Conservation (phyloP, 768 basidiomycete genomes). For the Aureoboletus auriporus region DNA sequence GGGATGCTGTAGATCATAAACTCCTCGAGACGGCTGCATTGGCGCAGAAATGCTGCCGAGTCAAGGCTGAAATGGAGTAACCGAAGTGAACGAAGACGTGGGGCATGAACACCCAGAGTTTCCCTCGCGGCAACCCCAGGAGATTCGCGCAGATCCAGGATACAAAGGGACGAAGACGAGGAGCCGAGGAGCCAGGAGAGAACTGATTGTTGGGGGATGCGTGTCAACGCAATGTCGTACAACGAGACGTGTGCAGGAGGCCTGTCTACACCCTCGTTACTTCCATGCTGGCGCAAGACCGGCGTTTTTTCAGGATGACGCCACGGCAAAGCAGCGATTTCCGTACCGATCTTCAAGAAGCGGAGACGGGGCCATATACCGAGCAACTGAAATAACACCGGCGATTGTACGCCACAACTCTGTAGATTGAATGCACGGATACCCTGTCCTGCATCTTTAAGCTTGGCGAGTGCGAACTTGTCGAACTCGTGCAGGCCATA, state of each 20-base stretch:
- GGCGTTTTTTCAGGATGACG: slow-evolving; percentile 5
- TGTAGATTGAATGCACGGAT: slow-evolving; percentile 33
- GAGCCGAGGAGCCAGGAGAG: slow-evolving; percentile 37
- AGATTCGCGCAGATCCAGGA: slow-evolving; percentile 34
- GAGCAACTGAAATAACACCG: slow-evolving; percentile 41
- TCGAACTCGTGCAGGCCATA: slow-evolving; percentile 28
- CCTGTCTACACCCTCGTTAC: neutral
- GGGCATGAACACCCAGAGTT: slow-evolving; percentile 17
- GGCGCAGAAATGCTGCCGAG: slow-evolving; percentile 31
- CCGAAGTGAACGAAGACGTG: slow-evolving; percentile 41
- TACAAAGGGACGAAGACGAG: slow-evolving; percentile 33
- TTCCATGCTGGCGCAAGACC: slow-evolving; percentile 1
- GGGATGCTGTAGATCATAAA: slow-evolving; percentile 37
- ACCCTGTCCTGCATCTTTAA: slow-evolving; percentile 18
- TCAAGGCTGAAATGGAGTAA: slow-evolving; percentile 33
- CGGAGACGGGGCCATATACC: slow-evolving; percentile 34
- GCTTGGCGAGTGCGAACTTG: slow-evolving; percentile 19
- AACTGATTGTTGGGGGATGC: slow-evolving; percentile 29
- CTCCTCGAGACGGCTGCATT: slow-evolving; percentile 39
- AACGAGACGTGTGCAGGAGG: slow-evolving; percentile 21
- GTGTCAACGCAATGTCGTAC: slow-evolving; percentile 40
- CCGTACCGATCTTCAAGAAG: slow-evolving; percentile 27
- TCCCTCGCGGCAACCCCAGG: slow-evolving; percentile 24
- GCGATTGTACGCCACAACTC: slow-evolving; percentile 37
- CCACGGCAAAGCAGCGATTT: neutral